Evolutionary conservation across 129 eudicot species (phyloP).

Genomic region (Rutidosis leptorrhynchoides): DNA sequence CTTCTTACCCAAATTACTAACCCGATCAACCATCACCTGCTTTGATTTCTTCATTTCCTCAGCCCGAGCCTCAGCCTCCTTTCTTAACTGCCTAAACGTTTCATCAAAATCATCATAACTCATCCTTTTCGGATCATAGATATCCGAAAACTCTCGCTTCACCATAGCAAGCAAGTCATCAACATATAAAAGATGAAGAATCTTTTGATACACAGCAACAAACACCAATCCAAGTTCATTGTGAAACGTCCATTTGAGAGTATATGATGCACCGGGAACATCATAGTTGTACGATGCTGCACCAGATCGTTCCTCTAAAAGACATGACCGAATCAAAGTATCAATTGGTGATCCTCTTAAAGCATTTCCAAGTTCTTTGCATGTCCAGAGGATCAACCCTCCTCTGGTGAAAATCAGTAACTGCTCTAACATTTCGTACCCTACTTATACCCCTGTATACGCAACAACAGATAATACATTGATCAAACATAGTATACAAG

Average conservation of each 20-base stretch:
- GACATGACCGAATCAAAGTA: constrained; percentile 83
- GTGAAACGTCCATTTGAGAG: constrained; percentile 95
- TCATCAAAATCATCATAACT: constrained; percentile 80
- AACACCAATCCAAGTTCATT: constrained; percentile 84
- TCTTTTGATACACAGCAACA: constrained; percentile 87
- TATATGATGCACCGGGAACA: constrained; percentile 79
- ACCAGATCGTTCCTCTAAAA: constrained; percentile 92
- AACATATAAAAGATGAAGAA: constrained; percentile 89
- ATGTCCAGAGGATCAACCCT: constrained; percentile 95
- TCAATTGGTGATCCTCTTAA: constrained; percentile 86
- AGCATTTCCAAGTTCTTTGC: constrained; percentile 91
- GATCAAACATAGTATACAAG: background rate
- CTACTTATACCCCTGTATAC: constrained; percentile 42
- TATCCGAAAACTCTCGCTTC: constrained; percentile 67
- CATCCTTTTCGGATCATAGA: constrained; percentile 72
- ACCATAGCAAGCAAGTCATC: constrained; percentile 87
- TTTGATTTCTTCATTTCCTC: constrained; percentile 80
- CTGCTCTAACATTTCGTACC: constrained; percentile 74
- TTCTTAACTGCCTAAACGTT: constrained; percentile 73
- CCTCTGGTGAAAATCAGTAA: constrained; percentile 89
- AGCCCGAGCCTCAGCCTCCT: constrained; percentile 79
- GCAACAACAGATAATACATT: constrained; percentile 12
- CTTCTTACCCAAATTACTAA: constrained; percentile 40
- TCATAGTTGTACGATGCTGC: constrained; percentile 85
- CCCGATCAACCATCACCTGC: constrained; percentile 50